Base-by-base conservation (phyloP, 768 basidiomycete genomes). In the Trametopsis cervina region DNA sequence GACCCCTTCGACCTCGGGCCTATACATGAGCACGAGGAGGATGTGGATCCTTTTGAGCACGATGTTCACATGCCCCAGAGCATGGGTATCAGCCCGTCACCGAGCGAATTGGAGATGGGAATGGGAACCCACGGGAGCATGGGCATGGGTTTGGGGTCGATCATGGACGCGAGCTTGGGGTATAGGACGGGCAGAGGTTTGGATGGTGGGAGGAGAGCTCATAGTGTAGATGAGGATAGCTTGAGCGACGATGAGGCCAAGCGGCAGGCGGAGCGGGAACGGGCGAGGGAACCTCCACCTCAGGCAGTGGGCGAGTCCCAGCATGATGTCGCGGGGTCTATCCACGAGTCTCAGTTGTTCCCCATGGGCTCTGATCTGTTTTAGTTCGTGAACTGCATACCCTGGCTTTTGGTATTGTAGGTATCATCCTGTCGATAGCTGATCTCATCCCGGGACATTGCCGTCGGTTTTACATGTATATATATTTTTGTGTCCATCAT, bases 331-430 rank as follows among this genome's bases (percentile, higher is more conserved):
- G 24, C 44, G 42, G 18, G 50, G 27, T 35, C 50, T 9, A 44
- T 54, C 17, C 58, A 57, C 12, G 62, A 58, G 12, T 68, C 66
- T 12, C 70, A 62, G 52, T 37, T 73, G 46, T 70, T 72, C 62
- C 71, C 71, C 7, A 33, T 33, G 20, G 71, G 71, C 23, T 72
- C 70, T 21, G 71, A 68, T 36, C 46, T 72, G 40, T 73, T 69
- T 52, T 72, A 55, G 67, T 26, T 33, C 13, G 6, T 4, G n/a
- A n/a, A n/a, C 29, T 33, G 15, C 15, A 33, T 33, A 15, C 29
- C 7, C 29, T 33, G 15, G 7, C 15, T 33, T 15, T 33, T 7
- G 15, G 29, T 33, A 33, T 7, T 15, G 29, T 33, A 7, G 15
- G 29, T n/a, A n/a, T n/a, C n/a, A n/a, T n/a, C n/a, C n/a, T n/a